These are phyloP conservation scores for Fusarium sp. DNA, from an alignment of 2,329 filamentous ascomycete species.

Conservation along the genomic window DNA sequence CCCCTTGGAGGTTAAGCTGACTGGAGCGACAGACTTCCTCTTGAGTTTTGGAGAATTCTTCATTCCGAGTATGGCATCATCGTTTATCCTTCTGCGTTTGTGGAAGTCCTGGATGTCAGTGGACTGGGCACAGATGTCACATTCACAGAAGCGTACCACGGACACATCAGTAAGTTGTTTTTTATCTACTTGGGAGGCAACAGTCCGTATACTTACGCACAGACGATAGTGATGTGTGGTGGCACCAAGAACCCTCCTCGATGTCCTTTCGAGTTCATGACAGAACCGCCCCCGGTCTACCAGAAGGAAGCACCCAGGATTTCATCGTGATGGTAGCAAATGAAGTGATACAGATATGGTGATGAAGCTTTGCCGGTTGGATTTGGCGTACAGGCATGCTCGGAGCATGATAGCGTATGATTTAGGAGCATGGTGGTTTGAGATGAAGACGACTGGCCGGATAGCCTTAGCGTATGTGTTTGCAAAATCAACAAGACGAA, in stretches of 20 bases:
- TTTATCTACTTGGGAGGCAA: background rate
- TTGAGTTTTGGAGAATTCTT: conserved; percentile 51
- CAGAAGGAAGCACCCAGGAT: conserved; percentile 36
- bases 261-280: conserved; percentile 52
- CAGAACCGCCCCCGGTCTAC: conserved; percentile 51
- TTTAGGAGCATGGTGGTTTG: conserved; percentile 3
- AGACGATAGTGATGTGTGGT: conserved; percentile 49
- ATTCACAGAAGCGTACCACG: conserved; percentile 51
- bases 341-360: background rate
- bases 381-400: conserved; percentile 7
- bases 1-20: background rate
- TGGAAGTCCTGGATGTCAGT: conserved; percentile 47
- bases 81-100: conserved; percentile 53
- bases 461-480: conserved; percentile 15
- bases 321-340: background rate
- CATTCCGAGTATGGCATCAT: conserved; percentile 53
- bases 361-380: conserved; percentile 13
- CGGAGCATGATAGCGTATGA: conserved; percentile 12
- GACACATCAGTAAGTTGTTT: conserved; percentile 48
- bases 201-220: conserved; percentile 3
- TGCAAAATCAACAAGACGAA: conserved; percentile 1
- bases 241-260: conserved; percentile 45
- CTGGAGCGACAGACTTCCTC: conserved; percentile 43
- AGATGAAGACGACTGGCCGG: conserved; percentile 4
- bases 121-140: conserved; percentile 49